phyloP scores from a whole-genome alignment of 768 basidiomycete species.

The Tephrocybe sp. region DNA sequence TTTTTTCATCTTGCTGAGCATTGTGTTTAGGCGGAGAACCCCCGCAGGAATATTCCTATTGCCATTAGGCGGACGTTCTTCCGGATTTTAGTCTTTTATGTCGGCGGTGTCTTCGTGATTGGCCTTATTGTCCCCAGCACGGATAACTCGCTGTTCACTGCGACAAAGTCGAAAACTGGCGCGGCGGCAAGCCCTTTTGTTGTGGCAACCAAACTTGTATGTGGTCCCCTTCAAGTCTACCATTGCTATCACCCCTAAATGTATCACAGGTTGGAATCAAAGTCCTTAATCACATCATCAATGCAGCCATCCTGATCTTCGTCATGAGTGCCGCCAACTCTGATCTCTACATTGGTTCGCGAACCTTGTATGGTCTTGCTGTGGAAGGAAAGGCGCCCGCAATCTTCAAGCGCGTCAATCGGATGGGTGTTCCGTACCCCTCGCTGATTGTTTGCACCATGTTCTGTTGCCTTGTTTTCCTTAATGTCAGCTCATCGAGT shows the following conservation, averaged over 20 bases:
- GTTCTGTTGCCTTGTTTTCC: conserved; percentile 59
- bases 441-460: conserved; percentile 52
- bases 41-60: conserved; percentile 69
- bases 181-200: conserved; percentile 70
- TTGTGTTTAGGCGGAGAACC: conserved; percentile 57
- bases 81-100: conserved; percentile 59
- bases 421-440: conserved; percentile 49
- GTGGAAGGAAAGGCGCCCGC: conserved; percentile 49
- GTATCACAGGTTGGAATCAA: conserved; percentile 49
- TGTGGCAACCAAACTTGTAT: conserved; percentile 43
- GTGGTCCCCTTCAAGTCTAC: conserved; percentile 2
- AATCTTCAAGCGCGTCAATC: conserved; percentile 43
- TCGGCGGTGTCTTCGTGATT: conserved; percentile 71
- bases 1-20: conserved; percentile 4
- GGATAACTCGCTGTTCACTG: conserved; percentile 44
- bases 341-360: conserved; percentile 56
- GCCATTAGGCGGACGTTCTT: conserved; percentile 68
- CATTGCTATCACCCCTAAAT: background rate
- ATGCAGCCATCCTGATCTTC: conserved; percentile 61
- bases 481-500: conserved; percentile 51
- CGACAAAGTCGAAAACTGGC: conserved; percentile 44
- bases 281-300: conserved; percentile 63
- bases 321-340: conserved; percentile 65
- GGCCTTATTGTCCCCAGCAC: conserved; percentile 69
- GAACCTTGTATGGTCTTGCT: conserved; percentile 49